Conservation (phyloP, 768 basidiomycete species). For the Butyriboletus loyo region DNA sequence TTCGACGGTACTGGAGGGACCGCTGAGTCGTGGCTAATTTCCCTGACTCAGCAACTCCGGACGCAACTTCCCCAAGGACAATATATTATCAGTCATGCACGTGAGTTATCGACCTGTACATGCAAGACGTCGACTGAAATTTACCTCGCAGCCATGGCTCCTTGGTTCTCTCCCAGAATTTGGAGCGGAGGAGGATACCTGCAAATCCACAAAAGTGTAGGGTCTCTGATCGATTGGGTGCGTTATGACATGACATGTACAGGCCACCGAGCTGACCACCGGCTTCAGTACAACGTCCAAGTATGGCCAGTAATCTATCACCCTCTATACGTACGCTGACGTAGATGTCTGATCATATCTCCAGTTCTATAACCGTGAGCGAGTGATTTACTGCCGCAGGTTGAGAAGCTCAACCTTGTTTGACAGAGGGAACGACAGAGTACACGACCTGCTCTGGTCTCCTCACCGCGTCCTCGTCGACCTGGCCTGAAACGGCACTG, state of each 20-base stretch:
- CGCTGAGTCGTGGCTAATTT: background rate
- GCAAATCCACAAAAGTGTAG: background rate
- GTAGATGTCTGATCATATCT: no score
- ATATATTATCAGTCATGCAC: conserved; percentile 32
- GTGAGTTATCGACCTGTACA: conserved; percentile 13
- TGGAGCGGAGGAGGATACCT: background rate
- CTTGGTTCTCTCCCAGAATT: background rate
- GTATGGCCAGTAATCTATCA: no score
- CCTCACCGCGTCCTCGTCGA: conserved; percentile 36
- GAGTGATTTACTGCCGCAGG: no score
- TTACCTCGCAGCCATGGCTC: background rate
- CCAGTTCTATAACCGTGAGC: background rate
- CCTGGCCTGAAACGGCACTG: conserved; percentile 40
- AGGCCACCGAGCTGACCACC: no score
- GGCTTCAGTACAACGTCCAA: background rate
- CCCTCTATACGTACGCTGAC: no score
- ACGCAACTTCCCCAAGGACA: conserved; percentile 12
- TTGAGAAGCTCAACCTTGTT: no score
- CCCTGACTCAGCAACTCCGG: conserved; percentile 20
- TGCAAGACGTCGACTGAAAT: background rate
- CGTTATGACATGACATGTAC: no score
- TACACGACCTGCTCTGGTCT: conserved; percentile 39
- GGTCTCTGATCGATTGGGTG: background rate
- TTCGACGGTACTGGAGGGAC: background rate
- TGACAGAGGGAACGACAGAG: conserved; percentile 34